Evolutionary conservation across 345 rosid genomes (phyloP).

Genomic region (Salix udensis): DNA sequence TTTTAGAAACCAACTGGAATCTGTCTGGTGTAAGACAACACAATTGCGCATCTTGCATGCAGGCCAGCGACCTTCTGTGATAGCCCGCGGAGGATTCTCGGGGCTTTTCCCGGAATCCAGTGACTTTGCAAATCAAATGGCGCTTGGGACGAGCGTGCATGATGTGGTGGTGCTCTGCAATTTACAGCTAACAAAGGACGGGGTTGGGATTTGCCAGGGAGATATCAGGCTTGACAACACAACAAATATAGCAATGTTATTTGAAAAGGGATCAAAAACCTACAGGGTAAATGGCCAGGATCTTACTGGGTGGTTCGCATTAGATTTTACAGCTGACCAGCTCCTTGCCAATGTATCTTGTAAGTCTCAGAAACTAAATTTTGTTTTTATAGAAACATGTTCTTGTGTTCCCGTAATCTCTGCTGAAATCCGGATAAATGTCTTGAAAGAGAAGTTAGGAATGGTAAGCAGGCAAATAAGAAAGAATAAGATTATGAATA

Average conservation of each 20-base stretch:
- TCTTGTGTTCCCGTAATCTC: background rate
- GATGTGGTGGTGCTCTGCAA: conserved; percentile 51
- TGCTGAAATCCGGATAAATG: background rate
- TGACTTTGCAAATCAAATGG: conserved; percentile 40
- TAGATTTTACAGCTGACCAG: conserved; percentile 42
- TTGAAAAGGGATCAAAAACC: conserved; percentile 36
- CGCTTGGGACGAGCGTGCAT: conserved; percentile 23
- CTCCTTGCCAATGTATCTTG: conserved; percentile 35
- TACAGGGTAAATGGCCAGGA: conserved; percentile 55
- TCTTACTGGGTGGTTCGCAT: conserved; percentile 57
- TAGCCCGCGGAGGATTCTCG: conserved; percentile 82
- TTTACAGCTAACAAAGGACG: conserved; percentile 69
- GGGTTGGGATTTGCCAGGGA: conserved; percentile 57
- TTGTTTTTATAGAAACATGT: background rate
- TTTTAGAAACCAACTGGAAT: background rate
- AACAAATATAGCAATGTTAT: conserved; percentile 39
- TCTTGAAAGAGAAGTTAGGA: background rate
- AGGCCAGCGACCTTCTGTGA: conserved; percentile 59
- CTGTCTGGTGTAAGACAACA: background rate
- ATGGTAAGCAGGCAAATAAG: no score
- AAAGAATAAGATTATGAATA: no score
- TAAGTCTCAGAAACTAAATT: conserved; percentile 17
- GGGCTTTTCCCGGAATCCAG: conserved; percentile 75
- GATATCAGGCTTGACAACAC: conserved; percentile 54
- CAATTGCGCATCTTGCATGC: background rate